Base-by-base conservation (phyloP, 352 stramenopile genomes). In the Pythium monospermum region DNA sequence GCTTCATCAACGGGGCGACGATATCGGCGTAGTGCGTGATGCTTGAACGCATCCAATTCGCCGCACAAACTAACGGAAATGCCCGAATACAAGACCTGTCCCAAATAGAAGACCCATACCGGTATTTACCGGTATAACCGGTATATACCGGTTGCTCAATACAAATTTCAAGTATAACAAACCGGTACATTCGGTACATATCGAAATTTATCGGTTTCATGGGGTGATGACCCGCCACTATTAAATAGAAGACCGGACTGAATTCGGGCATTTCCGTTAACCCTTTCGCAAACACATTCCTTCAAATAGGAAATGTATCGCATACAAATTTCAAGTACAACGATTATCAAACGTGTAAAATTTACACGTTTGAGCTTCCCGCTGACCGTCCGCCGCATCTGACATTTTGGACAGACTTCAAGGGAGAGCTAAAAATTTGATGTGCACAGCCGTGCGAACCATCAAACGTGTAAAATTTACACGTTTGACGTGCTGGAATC, bases 1-100 rank as follows among this genome's bases (percentile, higher is more conserved):
- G 12, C 12, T 48, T 4, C 23, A 59, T 39, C 18, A 67, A 48
- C 31, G 59, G 45, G 10, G 46, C 15, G 2, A 67, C 44, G 1
- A 52, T 31, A 1, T 43, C 18, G 6, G 26, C 54, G 28, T 65
- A 68, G 36, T 61, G 41, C 8, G 33, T 15, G n/a, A 68, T 28
- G 40, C 23, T 48, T 1, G 49, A 32, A 4, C 53, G 47, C 47
- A 68, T 60, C 48, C 60, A 61, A 23, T 56, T 55, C 12, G 22
- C 27, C 15, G 53, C n/a, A 19, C 53, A 61, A 1, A 60, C 5
- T 18, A 60, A 61, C 33, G n/a, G n/a, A n/a, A n/a, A n/a, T n/a
- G n/a, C n/a, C n/a, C n/a, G n/a, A n/a, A n/a, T n/a, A n/a, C n/a
- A n/a, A n/a, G n/a, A n/a, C n/a, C n/a, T n/a, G n/a, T n/a, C n/a